These are phyloP conservation scores for Durusdinium trenchii DNA, from an alignment of 73 alveolate species.

Conservation along the genomic window DNA sequence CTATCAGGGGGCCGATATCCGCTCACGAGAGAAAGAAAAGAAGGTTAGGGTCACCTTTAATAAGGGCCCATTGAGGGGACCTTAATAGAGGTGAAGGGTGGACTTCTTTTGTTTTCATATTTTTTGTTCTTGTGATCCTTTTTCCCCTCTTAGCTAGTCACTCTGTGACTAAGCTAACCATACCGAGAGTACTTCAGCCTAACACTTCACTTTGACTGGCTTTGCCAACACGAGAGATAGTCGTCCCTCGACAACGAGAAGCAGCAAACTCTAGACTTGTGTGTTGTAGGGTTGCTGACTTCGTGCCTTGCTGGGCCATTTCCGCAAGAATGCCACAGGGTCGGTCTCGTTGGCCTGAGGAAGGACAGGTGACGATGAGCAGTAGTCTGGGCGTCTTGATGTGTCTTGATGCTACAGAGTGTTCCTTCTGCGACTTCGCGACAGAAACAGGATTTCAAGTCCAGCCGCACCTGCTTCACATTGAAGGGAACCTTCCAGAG, in stretches of 20 bases:
- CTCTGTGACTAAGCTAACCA: neutral
- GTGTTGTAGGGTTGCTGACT: too few species aligned
- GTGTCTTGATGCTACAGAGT: neutral
- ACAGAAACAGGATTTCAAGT: neutral
- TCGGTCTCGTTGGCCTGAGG: conserved; percentile 68
- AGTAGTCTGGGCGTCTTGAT: too few species aligned
- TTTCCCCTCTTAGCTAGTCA: neutral
- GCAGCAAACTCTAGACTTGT: too few species aligned
- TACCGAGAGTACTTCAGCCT: neutral
- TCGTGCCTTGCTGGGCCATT: conserved; percentile 58
- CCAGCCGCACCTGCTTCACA: conserved; percentile 78
- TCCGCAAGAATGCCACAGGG: conserved; percentile 45
- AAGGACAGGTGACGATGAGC: too few species aligned
- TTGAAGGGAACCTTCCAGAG: conserved; percentile 95
- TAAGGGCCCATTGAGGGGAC: too few species aligned
- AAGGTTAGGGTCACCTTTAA: too few species aligned
- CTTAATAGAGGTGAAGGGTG: too few species aligned
- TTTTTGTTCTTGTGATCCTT: neutral
- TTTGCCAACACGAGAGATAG: too few species aligned
- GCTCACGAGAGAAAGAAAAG: neutral
- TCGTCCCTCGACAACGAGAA: too few species aligned
- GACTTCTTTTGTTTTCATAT: neutral
- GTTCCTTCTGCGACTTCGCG: neutral
- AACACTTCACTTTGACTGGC: neutral
- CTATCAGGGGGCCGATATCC: neutral